Evolutionary conservation across 495 filamentous ascomycete genomes (phyloP).

Genomic region (Xylaria venustula): DNA sequence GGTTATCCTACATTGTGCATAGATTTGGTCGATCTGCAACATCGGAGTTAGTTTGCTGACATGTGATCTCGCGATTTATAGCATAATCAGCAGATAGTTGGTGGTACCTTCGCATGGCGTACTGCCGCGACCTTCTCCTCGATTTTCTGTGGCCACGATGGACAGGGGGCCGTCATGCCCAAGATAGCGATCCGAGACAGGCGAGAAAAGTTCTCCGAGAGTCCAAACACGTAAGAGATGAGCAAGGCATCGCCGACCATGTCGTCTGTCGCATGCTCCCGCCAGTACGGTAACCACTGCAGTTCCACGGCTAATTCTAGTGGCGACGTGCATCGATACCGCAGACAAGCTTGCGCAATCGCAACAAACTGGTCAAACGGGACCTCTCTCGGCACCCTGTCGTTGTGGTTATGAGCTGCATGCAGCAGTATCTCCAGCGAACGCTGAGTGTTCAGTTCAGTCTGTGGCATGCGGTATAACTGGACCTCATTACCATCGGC

Average conservation of each 20-base stretch:
- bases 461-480: conserved; percentile 41
- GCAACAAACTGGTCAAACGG: conserved; percentile 39
- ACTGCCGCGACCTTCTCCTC: conserved; percentile 34
- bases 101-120: conserved; percentile 29
- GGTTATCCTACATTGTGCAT: neutral
- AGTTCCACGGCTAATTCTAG: conserved; percentile 40
- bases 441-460: conserved; percentile 31
- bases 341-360: conserved; percentile 35
- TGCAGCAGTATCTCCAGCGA: conserved; percentile 38
- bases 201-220: conserved; percentile 33
- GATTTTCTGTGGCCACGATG: conserved; percentile 28
- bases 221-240: conserved; percentile 42
- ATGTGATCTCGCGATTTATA: neutral
- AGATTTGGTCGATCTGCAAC: conserved; percentile 8
- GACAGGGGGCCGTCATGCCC: conserved; percentile 26
- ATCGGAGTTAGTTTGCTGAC: conserved; percentile 17
- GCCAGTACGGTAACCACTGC: conserved; percentile 42
- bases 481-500: conserved; percentile 31
- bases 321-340: conserved; percentile 39
- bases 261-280: conserved; percentile 31
- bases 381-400: conserved; percentile 35
- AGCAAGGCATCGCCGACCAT: conserved; percentile 34
- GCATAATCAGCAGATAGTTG: too few species aligned
- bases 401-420: conserved; percentile 42
- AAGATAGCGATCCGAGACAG: conserved; percentile 38